Conservation (phyloP, 768 basidiomycete genomes). For the Sporobolomyces roseus region DNA sequence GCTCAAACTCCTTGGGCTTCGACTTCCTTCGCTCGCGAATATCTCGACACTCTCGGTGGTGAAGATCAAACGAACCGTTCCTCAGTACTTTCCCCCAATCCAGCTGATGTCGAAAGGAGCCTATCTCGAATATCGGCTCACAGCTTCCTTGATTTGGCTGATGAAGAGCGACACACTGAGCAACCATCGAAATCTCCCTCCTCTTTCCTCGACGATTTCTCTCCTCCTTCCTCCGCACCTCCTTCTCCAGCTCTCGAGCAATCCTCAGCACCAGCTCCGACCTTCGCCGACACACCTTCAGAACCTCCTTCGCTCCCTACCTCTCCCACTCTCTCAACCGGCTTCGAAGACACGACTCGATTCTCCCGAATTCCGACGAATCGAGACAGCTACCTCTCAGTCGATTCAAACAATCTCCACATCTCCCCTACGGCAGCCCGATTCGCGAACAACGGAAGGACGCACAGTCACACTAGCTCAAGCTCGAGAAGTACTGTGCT, state of each 20-base stretch:
- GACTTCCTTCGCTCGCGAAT: constrained; percentile 23
- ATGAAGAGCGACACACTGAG: background rate
- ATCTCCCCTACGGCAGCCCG: background rate
- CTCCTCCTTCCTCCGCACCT: constrained; percentile 11
- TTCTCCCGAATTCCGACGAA: background rate
- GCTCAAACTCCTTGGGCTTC: constrained; percentile 10
- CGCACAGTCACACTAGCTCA: constrained; percentile 1
- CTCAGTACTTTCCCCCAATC: background rate
- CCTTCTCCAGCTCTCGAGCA: background rate
- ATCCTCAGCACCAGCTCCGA: background rate
- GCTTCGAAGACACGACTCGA: background rate
- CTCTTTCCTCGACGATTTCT: constrained; percentile 22
- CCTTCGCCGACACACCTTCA: constrained; percentile 2
- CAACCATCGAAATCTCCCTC: background rate
- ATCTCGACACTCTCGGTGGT: constrained; percentile 8
- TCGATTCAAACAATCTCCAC: constrained; percentile 4
- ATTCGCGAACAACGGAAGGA: background rate
- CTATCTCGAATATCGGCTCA: background rate
- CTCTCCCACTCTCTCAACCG: no score
- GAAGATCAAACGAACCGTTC: background rate
- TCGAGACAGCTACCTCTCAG: constrained; percentile 16
- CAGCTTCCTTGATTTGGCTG: constrained; percentile 22
- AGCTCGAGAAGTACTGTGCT: background rate
- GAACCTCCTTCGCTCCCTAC: no score
- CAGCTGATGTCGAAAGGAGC: background rate